Base-by-base conservation (phyloP, 2,329 filamentous ascomycete species). In the Chrysosporium queenslandicum region DNA sequence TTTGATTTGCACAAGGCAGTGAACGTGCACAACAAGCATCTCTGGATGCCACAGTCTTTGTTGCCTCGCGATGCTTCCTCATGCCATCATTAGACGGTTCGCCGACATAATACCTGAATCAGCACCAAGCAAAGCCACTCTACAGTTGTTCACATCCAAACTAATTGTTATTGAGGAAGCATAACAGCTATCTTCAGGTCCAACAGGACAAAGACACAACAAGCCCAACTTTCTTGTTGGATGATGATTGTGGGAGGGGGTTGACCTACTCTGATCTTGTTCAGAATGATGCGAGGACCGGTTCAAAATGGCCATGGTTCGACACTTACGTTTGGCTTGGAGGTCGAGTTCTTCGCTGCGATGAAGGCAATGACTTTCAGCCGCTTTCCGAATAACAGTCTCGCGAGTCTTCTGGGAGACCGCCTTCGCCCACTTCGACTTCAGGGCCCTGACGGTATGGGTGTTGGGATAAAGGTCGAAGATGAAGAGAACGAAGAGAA, bases 331-430 rank as follows among this genome's bases (percentile, higher is more conserved):
- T 52, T 58, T 41, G 53, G 52, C n/a, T 29, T 58, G 39, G 55
- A 58, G 39, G 49, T 55, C 7, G 43, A 49, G 12, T 55, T 57
- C 21, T 56, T 56, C 51, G 50, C 57, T 36, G 56, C 56, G 3
- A 50, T 57, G 37, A 58, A 54, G 21, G 32, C 41, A 29, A 45
- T 42, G 4, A 50, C 47, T 16, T 58, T 55, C 27, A 54, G 41
- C 21, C 36, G 32, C 3, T 41, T 47, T 34, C 50, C 50, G 3
- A 42, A 40, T 27, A 27, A 23, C 32, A 55, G 30, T 23, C 23
- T 58, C 39, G 16, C 47, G 39, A 46, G 39, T 34, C 50, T 58
- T 37, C 41, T 58, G 34, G 48, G 30, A 6, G 41, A 37, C 20
- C 48, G 53, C n/a, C 48, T 58, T 21, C 46, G 51, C 11, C 46